Conservation (phyloP, 768 basidiomycete species). For the Artomyces pyxidatus region DNA sequence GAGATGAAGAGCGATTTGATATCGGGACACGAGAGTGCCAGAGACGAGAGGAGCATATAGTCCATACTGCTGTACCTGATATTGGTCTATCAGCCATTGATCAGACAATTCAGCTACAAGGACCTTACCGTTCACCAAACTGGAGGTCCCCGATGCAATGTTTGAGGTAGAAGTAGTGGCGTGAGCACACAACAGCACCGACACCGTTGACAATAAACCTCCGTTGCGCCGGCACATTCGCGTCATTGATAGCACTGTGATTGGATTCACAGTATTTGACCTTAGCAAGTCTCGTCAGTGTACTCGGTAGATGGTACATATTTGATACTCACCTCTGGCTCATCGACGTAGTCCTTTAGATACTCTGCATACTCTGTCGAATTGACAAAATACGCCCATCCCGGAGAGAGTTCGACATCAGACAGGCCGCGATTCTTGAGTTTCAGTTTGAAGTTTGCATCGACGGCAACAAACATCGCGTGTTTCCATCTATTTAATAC, state of each 20-base stretch:
- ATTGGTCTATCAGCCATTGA: no score
- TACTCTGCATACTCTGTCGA: not conserved
- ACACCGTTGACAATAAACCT: conserved; percentile 4
- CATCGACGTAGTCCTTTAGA: not conserved
- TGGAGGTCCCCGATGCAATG: not conserved
- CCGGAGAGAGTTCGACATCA: not conserved
- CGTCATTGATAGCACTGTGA: conserved; percentile 2
- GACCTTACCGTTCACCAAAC: not conserved
- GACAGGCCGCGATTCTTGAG: not conserved
- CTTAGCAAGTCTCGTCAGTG: not conserved
- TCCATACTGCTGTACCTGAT: conserved; percentile 21
- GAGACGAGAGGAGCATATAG: conserved; percentile 12
- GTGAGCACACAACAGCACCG: conserved; percentile 6
- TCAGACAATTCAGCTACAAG: no score
- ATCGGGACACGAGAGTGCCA: not conserved
- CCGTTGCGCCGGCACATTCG: conserved; percentile 1
- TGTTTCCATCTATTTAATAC: conserved; percentile 1
- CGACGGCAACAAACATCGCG: conserved; percentile 6
- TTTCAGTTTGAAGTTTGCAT: conserved; percentile 6
- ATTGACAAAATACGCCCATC: conserved; percentile 1
- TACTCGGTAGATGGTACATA: not conserved
- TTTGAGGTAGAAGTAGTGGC: not conserved
- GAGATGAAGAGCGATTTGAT: not conserved
- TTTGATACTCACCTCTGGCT: conserved; percentile 18
- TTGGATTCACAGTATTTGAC: not conserved